Base-by-base conservation (phyloP, 2,329 filamentous ascomycete genomes). In the Kalaharituber pfeilii region DNA sequence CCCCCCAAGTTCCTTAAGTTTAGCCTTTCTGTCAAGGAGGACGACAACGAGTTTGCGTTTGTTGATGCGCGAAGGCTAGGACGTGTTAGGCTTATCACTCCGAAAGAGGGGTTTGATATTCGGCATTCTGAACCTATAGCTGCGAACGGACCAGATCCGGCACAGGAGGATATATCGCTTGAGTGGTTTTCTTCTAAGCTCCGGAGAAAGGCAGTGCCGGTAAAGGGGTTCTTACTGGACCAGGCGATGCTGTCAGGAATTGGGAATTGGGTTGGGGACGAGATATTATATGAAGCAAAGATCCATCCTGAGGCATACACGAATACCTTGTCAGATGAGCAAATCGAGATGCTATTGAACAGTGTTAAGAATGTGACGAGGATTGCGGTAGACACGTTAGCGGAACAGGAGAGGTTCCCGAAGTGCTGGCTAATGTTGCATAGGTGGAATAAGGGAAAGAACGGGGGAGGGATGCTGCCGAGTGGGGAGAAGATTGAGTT, bases 181-280 rank as follows among this genome's bases (percentile, higher is more conserved):
- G 75, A 79, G 0, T 96, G 85, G 75, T 69, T 98, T 18, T 69
- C 68, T n/a, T 68, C 73, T 53, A 84, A 86, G 67, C 73, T 95
- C 71, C 73, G 70, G 50, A 78, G 75, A 55, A 87, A 89, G 53
- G 85, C 79, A 63, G 84, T 95, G 0, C 88, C 89, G 0, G 77
- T 96, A 60, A 96, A 96, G 67, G 85, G 87, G 0, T 73, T 95
- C 20, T 71, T 98, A 11, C 74, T 96, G 2, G 86, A 96, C 65
- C 91, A 98, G 68, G 75, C 79, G 18, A 84, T 84, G 66, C 84
- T 96, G 57, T 91, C 84, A 64, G 91, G 91, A 6, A 85, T 98
- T 58, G 91, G 91, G 0, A 96, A 96, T 66, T 98, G 89, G 89
- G 89, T 98, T 53, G 87, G 82, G 70, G 91, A 98, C 65, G 91